phyloP scores from a whole-genome alignment of 2,329 filamentous ascomycete genomes.

The Hypoxylon sp. region DNA sequence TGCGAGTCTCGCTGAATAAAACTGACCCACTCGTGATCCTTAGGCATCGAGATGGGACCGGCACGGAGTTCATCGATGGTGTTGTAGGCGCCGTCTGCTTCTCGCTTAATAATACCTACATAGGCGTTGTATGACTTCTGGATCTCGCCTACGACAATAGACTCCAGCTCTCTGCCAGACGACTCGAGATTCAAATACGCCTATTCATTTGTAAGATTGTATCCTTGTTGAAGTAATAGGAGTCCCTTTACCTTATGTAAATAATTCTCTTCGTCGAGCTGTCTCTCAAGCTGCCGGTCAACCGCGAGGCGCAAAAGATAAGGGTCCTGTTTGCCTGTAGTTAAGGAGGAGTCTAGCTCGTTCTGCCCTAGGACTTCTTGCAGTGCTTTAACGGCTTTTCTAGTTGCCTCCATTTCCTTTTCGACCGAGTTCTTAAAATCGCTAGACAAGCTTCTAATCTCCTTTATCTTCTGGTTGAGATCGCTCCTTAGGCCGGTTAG shows the following conservation, averaged over 20 bases:
- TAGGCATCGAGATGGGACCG: conserved; percentile 92
- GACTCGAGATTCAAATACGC: conserved; percentile 95
- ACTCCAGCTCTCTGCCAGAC: conserved; percentile 94
- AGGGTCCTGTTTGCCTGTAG: conserved; percentile 90
- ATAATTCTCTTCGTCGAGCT: conserved; percentile 98
- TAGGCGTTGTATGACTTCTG: conserved; percentile 98
- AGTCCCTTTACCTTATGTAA: conserved; percentile 81
- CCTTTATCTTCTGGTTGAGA: conserved; percentile 95
- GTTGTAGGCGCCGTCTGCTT: conserved; percentile 85
- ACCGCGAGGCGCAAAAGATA: conserved; percentile 89
- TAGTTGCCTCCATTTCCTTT: conserved; percentile 90
- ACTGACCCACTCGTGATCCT: conserved; percentile 89
- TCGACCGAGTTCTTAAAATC: conserved; percentile 98
- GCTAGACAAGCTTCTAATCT: conserved; percentile 92
- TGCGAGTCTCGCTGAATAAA: conserved; percentile 87
- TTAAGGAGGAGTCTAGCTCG: conserved; percentile 81
- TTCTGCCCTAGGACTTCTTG: conserved; percentile 85
- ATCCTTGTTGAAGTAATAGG: background rate
- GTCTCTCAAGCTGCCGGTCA: conserved; percentile 90
- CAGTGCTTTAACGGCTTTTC: conserved; percentile 83
- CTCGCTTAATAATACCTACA: conserved; percentile 89
- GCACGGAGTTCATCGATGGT: conserved; percentile 85
- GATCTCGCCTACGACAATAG: conserved; percentile 96
- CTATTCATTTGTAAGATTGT: conserved; percentile 61
- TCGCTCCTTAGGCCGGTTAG: conserved; percentile 89